A percentile compares a stretch with the other conserved stretches of the same genome.
phyloP scores from a whole-genome alignment of 768 basidiomycete species.

The Hericium alpestre region DNA sequence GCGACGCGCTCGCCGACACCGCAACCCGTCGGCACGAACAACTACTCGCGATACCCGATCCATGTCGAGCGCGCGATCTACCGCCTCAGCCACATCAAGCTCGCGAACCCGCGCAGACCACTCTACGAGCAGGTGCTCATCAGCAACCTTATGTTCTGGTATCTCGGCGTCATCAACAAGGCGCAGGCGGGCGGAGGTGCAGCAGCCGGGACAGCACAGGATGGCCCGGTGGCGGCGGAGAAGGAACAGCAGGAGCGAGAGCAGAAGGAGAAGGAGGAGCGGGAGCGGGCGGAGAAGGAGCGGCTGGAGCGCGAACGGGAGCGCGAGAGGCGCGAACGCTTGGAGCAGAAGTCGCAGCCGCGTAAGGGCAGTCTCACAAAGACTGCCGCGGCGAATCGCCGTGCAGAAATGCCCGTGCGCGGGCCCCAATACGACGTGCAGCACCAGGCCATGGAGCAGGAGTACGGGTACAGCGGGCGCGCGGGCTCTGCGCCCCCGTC shows the following conservation, averaged over 20 bases:
- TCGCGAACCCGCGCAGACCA: constrained; percentile 92
- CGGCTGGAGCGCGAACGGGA: constrained; percentile 26
- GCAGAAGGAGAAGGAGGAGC: constrained; percentile 32
- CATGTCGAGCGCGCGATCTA: constrained; percentile 99
- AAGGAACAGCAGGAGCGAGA: constrained; percentile 16
- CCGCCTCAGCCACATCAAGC: constrained; percentile 93
- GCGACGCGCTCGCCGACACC: constrained; percentile 70
- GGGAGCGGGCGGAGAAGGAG: constrained; percentile 25
- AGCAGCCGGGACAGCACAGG: constrained; percentile 23
- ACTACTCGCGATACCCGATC: constrained; percentile 83
- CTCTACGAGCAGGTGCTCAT: constrained; percentile 94
- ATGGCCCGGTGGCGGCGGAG: constrained; percentile 3
- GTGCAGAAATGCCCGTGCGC: constrained; percentile 79
- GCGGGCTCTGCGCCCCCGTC: neutral
- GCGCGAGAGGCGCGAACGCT: constrained; percentile 28
- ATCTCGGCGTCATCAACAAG: constrained; percentile 94
- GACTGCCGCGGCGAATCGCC: constrained; percentile 41
- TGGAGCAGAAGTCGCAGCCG: constrained; percentile 31
- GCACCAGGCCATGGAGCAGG: constrained; percentile 85
- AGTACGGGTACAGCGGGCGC: constrained; percentile 37
- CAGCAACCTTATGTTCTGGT: constrained; percentile 98
- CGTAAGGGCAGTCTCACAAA: constrained; percentile 59
- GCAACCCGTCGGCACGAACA: constrained; percentile 26
- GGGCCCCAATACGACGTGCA: constrained; percentile 93
- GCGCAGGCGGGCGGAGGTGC: constrained; percentile 40